Conservation (phyloP, 2,329 filamentous ascomycete genomes). For the Fusarium sp. region DNA sequence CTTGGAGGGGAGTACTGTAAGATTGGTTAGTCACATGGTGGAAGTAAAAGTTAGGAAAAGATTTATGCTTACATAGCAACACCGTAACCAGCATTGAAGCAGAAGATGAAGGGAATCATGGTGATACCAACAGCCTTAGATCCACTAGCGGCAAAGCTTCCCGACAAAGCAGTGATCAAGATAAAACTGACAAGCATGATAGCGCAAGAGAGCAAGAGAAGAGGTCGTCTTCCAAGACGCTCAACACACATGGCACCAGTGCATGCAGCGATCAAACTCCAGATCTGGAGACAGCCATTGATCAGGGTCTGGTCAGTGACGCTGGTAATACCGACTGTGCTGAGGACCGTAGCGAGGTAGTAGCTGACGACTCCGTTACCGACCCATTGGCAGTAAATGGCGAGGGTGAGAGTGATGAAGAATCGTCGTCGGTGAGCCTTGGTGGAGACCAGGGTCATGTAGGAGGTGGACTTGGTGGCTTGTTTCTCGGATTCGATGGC, state of each 20-base stretch:
- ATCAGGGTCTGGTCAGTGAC: conserved; percentile 27
- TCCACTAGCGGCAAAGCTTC: conserved; percentile 8
- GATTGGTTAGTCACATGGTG: not conserved
- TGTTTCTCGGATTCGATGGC: conserved; percentile 22
- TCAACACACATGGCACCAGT: conserved; percentile 2
- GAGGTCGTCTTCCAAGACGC: conserved; percentile 5
- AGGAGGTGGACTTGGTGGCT: conserved; percentile 13
- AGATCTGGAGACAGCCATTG: conserved; percentile 18
- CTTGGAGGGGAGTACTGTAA: conserved; percentile 9
- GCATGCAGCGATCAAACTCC: conserved; percentile 22
- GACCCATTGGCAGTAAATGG: conserved; percentile 22
- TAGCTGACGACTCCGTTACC: conserved; percentile 26
- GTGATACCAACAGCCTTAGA: conserved; percentile 18
- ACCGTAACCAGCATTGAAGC: conserved; percentile 20
- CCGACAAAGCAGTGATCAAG: conserved; percentile 16
- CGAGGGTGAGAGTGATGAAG: conserved; percentile 14
- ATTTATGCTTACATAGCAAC: conserved; percentile 6
- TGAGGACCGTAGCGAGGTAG: conserved; percentile 7
- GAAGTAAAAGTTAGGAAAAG: not conserved
- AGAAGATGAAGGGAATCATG: conserved; percentile 23
- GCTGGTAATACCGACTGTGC: conserved; percentile 13
- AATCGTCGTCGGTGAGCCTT: conserved; percentile 13
- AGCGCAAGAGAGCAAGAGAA: conserved; percentile 11
- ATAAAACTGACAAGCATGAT: conserved; percentile 23
- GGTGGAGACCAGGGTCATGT: conserved; percentile 7